Evolutionary conservation across 768 basidiomycete genomes (phyloP), one percentile per base, ranked within the genome.

Genomic region (Astraeus odoratus): DNA sequence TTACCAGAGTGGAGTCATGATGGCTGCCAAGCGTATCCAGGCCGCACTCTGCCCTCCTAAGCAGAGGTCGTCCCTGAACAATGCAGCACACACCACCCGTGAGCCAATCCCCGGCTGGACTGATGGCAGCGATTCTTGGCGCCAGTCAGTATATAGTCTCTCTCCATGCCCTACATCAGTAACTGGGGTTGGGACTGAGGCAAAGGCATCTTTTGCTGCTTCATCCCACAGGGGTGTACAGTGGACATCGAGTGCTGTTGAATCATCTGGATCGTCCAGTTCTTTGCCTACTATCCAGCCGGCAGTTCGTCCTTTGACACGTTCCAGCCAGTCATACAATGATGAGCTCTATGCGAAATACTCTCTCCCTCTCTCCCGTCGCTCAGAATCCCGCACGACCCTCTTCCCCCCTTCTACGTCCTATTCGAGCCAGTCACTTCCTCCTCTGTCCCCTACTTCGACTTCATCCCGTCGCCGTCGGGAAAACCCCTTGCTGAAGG

Each of bases 51-150:
- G 72, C 47, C 57, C 71, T 0, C 66, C 68, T 19, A 19, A 50
- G 60, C 10, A 73, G 71, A 55, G 70, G 48, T 56, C 57, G 5
- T 48, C 50, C 1, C 57, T 64, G 10, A 65, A 67, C 29, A 54
- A 59, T 27, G 54, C 51, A 47, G 36, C 56, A 5, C 67, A 64
- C 37, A 70, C 70, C 19, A 62, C 67, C 5, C 62, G 64, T 47
- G 63, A 65, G 57, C 60, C 66, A 15, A 72, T 83, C 24, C 77
- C 80, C 0, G 83, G 83, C 12, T 85, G 83, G 83, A 81, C 75
- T 2, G 83, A 85, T 49, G 77, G 78, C 42, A 73, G 71, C 19
- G 68, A 77, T 44, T 78, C 76, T 0, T 86, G 83, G 83, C 77
- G 83, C n/a, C 67, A 79, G 1, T 67, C 69, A 4, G 73, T 83